These are phyloP conservation scores for Turnera subulata DNA, from an alignment of 345 rosid genomes.

Conservation along the genomic window DNA sequence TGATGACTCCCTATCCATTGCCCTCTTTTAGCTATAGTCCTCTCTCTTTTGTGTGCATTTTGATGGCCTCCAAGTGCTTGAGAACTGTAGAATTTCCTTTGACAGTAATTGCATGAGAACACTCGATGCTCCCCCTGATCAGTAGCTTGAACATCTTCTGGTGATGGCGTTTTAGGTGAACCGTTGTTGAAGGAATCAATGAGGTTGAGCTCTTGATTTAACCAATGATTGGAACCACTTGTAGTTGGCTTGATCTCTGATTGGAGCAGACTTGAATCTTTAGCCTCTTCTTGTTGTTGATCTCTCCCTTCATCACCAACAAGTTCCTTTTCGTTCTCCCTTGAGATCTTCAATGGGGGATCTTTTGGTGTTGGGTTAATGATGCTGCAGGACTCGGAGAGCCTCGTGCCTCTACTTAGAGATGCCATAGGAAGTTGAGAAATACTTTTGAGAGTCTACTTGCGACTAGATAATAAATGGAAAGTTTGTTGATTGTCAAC, in stretches of 20 bases:
- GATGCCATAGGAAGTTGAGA: constrained; percentile 36
- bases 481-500: constrained; percentile 7
- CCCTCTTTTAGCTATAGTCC: constrained; percentile 33
- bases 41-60: constrained; percentile 26
- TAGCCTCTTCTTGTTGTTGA: constrained; percentile 14
- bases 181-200: constrained; percentile 39
- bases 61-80: constrained; percentile 29
- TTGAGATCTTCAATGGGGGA: constrained; percentile 22
- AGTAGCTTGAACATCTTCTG: constrained; percentile 17
- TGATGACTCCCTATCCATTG: constrained; percentile 39
- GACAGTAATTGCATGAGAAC: constrained; percentile 25
- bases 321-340: constrained; percentile 20
- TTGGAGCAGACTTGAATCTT: constrained; percentile 14
- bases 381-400: constrained; percentile 29
- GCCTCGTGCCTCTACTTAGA: constrained; percentile 21
- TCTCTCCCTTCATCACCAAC: constrained; percentile 11
- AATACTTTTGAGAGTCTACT: neutral
- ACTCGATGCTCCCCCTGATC: constrained; percentile 8
- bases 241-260: constrained; percentile 38
- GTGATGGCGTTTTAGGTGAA: constrained; percentile 17
- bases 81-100: constrained; percentile 22
- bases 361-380: constrained; percentile 27
- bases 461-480: constrained; percentile 11
- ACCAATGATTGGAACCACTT: constrained; percentile 27
- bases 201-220: constrained; percentile 64